Evolutionary conservation across 495 filamentous ascomycete species (phyloP), one percentile per base, ranked within the genome.

Genomic region (Penicillium samsonianum): DNA sequence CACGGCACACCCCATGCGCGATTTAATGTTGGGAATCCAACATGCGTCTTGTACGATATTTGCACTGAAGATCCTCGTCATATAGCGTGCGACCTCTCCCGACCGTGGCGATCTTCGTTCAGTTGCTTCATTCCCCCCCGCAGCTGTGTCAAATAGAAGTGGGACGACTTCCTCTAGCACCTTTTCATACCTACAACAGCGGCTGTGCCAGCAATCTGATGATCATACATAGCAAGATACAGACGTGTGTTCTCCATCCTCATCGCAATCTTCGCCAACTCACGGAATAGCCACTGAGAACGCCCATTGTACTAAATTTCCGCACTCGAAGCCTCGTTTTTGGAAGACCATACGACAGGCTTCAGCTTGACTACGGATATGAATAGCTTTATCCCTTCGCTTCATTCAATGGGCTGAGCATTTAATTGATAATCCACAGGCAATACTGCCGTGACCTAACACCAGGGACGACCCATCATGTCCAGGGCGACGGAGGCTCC

Each of bases 81-180:
- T 37, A 37, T 37, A 14, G 28, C 28, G 28, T 30, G 10, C 28
- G 28, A 30, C 9, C 9, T 11, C 30, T 33, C 30, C 11, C 30
- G 30, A 33, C 30, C 30, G 30, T 12, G 30, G 30, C 33, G 35
- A 38, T 2, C 6, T 38, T 17, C 16, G 16, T 11, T 31, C 12
- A 20, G 31, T 9, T 30, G 38, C 11, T 44, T 53, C 1, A 60
- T 59, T n/a, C n/a, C n/a, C 49, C 54, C 23, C 7, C 10, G 38
- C 5, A 63, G 43, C 17, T 59, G 53, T 4, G 57, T 50, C 37
- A 50, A 25, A 42, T 62, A 58, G n/a, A 62, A 45, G 50, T 65
- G 57, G 5, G 56, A n/a, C 50, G 20, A 60, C 49, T 19, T 16
- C 44, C 56, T 16, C 46, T 5, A 16, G 5, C 19, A n/a, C 1